A percentile compares a stretch with the other conserved stretches of the same genome.
Evolutionary conservation across 305 asterid species (phyloP).

Genomic region (Rubia peregrina): DNA sequence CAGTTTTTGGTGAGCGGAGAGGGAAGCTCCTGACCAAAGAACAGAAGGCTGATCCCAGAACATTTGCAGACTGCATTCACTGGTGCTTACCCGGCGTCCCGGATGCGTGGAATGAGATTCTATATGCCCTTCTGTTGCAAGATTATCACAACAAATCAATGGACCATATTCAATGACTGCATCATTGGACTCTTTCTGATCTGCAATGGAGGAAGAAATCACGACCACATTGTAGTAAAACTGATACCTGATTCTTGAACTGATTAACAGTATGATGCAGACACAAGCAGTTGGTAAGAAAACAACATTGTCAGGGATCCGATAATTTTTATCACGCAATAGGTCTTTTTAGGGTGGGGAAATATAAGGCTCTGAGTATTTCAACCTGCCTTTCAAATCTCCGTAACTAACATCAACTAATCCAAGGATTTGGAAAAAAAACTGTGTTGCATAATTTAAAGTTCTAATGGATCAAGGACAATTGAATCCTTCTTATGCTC

Average conservation of each 20-base stretch:
- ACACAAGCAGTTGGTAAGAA: neutral
- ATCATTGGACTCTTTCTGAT: too few species aligned
- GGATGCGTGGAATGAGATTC: conserved; percentile 75
- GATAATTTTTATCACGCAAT: neutral
- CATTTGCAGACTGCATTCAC: conserved; percentile 79
- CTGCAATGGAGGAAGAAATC: neutral
- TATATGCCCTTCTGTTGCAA: conserved; percentile 65
- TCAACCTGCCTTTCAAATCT: neutral
- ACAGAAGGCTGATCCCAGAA: conserved; percentile 61
- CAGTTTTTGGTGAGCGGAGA: conserved; percentile 65
- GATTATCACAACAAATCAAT: conserved; percentile 41
- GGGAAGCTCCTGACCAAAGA: conserved; percentile 77
- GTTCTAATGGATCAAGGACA: neutral
- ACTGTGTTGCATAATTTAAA: neutral
- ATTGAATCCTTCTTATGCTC: neutral
- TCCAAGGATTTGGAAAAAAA: conserved; percentile 2
- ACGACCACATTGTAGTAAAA: neutral
- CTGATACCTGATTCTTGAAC: conserved; percentile 3
- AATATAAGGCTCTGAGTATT: neutral
- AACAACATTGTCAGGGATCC: neutral
- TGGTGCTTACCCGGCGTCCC: conserved; percentile 99
- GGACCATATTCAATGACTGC: neutral
- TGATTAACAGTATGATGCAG: neutral
- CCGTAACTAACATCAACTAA: neutral
- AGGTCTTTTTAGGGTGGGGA: too few species aligned